Percentiles rank a stretch among this genome's conserved stretches.
Conservation (phyloP, 371 early-diverging fungal species). For the Fennellomyces sp. region DNA sequence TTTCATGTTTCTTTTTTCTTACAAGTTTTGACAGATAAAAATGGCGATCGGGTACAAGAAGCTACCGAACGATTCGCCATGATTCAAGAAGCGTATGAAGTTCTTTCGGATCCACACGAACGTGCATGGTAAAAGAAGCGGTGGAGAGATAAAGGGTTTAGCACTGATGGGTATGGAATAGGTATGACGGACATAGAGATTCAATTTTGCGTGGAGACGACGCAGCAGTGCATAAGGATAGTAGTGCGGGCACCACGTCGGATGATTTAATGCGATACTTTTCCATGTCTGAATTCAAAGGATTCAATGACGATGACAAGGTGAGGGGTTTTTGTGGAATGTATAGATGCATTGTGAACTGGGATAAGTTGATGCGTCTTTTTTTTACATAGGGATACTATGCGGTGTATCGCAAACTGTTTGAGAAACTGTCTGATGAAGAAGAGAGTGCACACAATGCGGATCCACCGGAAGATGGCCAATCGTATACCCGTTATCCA, state of each 20-base stretch:
- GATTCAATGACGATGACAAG: conserved; percentile 66
- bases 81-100: conserved; percentile 92
- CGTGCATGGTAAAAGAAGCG: conserved; percentile 75
- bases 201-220: conserved; percentile 79
- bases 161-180: conserved; percentile 13
- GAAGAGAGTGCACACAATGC: conserved; percentile 68
- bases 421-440: conserved; percentile 76
- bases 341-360: background rate
- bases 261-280: conserved; percentile 76
- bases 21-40: conserved; percentile 83
- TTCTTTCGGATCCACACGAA: conserved; percentile 86
- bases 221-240: conserved; percentile 24
- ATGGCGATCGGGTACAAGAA: conserved; percentile 80
- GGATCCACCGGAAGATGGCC: conserved; percentile 45
- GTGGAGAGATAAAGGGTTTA: background rate
- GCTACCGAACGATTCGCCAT: conserved; percentile 85
- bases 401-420: conserved; percentile 78
- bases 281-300: conserved; percentile 63
- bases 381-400: conserved; percentile 69
- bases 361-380: background rate
- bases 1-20: background rate
- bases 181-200: conserved; percentile 85
- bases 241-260: conserved; percentile 56
- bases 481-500: conserved; percentile 45
- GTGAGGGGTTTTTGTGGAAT: conserved; percentile 15